These are phyloP conservation scores for Austropuccinia psidii DNA, from an alignment of 1,284 basidiomycete genomes.

Conservation along the genomic window DNA sequence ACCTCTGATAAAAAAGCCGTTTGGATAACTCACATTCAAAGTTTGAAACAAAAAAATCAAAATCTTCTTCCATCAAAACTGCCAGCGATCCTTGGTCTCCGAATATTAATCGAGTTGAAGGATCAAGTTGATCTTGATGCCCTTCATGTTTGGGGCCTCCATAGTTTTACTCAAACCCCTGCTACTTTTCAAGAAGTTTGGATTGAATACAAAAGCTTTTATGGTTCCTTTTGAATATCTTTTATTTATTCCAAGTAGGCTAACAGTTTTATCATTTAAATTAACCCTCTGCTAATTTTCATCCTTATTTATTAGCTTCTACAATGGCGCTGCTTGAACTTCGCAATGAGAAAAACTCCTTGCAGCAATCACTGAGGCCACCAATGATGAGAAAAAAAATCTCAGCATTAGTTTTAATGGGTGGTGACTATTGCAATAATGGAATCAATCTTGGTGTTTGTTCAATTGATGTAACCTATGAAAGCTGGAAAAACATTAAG, in stretches of 20 bases:
- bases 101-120: slow-evolving; percentile 44
- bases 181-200: slow-evolving; percentile 51
- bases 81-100: slow-evolving; percentile 48
- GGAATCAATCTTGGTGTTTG: slow-evolving; percentile 49
- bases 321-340: slow-evolving; percentile 51
- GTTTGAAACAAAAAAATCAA: slow-evolving; percentile 48
- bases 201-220: slow-evolving; percentile 46
- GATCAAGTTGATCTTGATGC: slow-evolving; percentile 41
- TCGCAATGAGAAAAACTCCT: slow-evolving; percentile 49
- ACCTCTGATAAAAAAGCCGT: slow-evolving; percentile 46
- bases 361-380: slow-evolving; percentile 48
- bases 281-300: not conserved
- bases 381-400: slow-evolving; percentile 41
- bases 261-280: not conserved
- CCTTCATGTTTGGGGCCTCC: slow-evolving; percentile 48
- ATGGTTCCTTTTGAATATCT: slow-evolving; percentile 44
- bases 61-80: slow-evolving; percentile 50
- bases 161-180: slow-evolving; percentile 38
- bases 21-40: slow-evolving; percentile 51
- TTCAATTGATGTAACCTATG: slow-evolving; percentile 47
- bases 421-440: slow-evolving; percentile 50
- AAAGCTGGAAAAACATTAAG: slow-evolving; percentile 53
- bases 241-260: slow-evolving; percentile 50
- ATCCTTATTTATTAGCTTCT: not conserved
- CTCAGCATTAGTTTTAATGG: slow-evolving; percentile 19